Evolutionary conservation across 1,139 yeast genomes (phyloP).

Genomic region (Scheffersomyces cryptocercus): DNA sequence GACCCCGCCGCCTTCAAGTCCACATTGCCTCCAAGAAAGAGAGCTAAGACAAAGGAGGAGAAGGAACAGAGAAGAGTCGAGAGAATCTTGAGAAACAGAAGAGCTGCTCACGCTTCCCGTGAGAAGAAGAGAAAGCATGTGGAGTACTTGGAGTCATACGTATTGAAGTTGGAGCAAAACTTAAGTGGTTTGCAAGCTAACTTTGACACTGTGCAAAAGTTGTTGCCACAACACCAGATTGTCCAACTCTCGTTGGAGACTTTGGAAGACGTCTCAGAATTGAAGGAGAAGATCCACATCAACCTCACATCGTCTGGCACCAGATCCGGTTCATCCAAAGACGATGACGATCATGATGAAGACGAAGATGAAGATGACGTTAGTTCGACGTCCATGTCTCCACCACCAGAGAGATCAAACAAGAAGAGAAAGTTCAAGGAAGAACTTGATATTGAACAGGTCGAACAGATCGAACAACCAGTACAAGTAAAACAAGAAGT

Average conservation of each 20-base stretch:
- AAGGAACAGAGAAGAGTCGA: conserved; percentile 95
- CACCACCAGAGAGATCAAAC: neutral
- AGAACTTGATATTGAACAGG: neutral
- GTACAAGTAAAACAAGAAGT: neutral
- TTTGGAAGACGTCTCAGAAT: conserved; percentile 28
- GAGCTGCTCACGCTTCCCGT: conserved; percentile 96
- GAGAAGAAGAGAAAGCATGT: conserved; percentile 95
- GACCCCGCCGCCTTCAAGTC: conserved; percentile 29
- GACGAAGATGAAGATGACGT: conserved; percentile 16
- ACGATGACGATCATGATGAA: conserved; percentile 15
- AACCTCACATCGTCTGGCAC: conserved; percentile 23
- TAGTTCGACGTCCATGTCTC: neutral
- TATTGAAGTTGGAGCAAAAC: conserved; percentile 48
- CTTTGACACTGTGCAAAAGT: conserved; percentile 17
- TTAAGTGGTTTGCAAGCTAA: conserved; percentile 25
- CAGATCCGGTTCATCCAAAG: conserved; percentile 4
- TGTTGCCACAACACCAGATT: conserved; percentile 17
- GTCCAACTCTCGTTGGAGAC: conserved; percentile 13
- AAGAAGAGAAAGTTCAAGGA: neutral
- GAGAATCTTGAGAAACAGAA: conserved; percentile 87
- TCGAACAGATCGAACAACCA: neutral
- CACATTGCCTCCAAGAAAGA: conserved; percentile 86
- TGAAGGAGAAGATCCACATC: conserved; percentile 34
- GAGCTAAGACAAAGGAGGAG: conserved; percentile 96
- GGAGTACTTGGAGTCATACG: conserved; percentile 75